Percentiles rank a stretch among this genome's conserved stretches.
Conservation (phyloP, 306 rosid genomes). For the Urtica urens region DNA sequence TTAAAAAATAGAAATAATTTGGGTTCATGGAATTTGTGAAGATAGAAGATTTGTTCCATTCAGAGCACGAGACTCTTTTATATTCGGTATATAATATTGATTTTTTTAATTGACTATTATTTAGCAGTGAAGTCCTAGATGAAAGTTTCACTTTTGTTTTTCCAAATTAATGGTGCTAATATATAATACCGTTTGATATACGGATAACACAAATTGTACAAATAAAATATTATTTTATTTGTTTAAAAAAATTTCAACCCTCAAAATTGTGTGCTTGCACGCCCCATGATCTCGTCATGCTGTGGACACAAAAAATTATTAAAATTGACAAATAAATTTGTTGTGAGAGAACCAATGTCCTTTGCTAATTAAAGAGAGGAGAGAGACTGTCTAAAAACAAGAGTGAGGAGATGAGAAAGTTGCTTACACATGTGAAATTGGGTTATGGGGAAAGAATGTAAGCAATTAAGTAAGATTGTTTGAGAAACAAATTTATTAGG, state of each 20-base stretch:
- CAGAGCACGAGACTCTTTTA: neutral
- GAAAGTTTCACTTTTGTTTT: constrained; percentile 19
- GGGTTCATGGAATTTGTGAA: neutral
- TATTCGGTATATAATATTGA: neutral
- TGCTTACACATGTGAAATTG: constrained; percentile 9
- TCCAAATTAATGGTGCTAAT: constrained; percentile 2
- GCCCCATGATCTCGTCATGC: constrained; percentile 14
- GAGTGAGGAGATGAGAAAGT: neutral
- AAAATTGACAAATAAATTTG: neutral
- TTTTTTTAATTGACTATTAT: neutral
- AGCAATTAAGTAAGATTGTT: neutral
- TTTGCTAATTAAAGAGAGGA: neutral
- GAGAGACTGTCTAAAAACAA: neutral
- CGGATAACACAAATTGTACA: too few species aligned
- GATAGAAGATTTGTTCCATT: constrained; percentile 10
- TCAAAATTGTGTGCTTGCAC: constrained; percentile 29
- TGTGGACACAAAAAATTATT: constrained; percentile 25
- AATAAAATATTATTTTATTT: too few species aligned
- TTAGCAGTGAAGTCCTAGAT: constrained; percentile 15
- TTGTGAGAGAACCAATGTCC: constrained; percentile 3
- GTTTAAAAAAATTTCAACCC: constrained; percentile 19
- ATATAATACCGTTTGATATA: constrained; percentile 6
- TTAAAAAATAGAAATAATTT: neutral
- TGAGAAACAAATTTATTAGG: neutral
- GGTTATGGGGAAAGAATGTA: neutral